These are phyloP conservation scores for Trichosporon inkin DNA, from an alignment of 1,284 basidiomycete genomes.

Conservation along the genomic window DNA sequence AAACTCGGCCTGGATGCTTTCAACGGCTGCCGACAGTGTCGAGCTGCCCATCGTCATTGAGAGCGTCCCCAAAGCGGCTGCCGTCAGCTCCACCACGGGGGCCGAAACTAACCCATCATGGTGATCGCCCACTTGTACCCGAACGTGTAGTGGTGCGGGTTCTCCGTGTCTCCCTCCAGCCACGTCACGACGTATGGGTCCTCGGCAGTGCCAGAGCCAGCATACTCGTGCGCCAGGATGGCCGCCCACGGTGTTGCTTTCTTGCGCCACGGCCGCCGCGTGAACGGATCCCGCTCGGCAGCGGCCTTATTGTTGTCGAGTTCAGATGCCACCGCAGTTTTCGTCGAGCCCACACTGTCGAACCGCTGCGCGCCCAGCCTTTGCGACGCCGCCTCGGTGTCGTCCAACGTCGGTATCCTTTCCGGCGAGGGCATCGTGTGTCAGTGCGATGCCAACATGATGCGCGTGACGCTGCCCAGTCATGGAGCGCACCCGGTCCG, in stretches of 20 bases:
- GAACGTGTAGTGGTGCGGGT: conserved; percentile 30
- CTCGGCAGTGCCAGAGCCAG: conserved; percentile 38
- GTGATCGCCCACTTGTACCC: conserved; percentile 34
- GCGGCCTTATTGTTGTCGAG: neutral
- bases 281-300: neutral
- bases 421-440: no score
- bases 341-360: neutral
- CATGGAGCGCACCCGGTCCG: no score
- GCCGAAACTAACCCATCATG: conserved; percentile 3
- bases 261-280: conserved; percentile 9
- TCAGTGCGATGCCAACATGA: no score
- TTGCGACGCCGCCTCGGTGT: neutral
- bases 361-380: neutral
- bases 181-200: conserved; percentile 48
- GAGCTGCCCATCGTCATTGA: conserved; percentile 25
- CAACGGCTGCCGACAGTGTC: conserved; percentile 26
- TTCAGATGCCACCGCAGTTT: neutral
- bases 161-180: conserved; percentile 31
- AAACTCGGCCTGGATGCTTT: conserved; percentile 20
- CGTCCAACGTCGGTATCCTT: no score
- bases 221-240: conserved; percentile 7
- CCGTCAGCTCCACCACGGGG: neutral
- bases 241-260: conserved; percentile 11
- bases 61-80: conserved; percentile 22
- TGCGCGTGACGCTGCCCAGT: no score